A percentile compares a stretch with the other conserved stretches of the same genome.
phyloP scores from a whole-genome alignment of 2,329 filamentous ascomycete species.

The Aspergillus sp. region DNA sequence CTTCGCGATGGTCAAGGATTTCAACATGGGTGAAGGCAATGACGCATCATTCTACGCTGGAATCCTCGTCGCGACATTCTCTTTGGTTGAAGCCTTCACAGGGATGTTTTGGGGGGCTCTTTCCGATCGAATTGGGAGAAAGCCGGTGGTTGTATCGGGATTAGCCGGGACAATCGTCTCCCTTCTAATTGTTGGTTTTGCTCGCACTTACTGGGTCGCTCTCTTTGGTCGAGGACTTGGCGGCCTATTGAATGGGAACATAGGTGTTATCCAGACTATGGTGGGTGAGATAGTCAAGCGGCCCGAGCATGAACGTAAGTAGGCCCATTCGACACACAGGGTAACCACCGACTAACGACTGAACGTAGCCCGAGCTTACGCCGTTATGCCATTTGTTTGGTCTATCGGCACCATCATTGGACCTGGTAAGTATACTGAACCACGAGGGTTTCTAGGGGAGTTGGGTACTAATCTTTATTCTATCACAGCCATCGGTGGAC shows the following conservation, averaged over 20 bases:
- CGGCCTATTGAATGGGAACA: constrained; percentile 85
- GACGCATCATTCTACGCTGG: constrained; percentile 88
- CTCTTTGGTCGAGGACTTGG: constrained; percentile 73
- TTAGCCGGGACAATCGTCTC: constrained; percentile 80
- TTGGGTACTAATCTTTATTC: constrained; percentile 14
- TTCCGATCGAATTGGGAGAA: constrained; percentile 79
- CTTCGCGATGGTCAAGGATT: constrained; percentile 77
- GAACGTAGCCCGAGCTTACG: constrained; percentile 71
- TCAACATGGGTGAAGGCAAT: constrained; percentile 67
- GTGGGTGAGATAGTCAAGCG: constrained; percentile 82
- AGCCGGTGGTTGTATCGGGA: constrained; percentile 79
- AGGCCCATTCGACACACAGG: not conserved
- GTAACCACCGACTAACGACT: not conserved
- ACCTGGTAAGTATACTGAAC: constrained; percentile 46
- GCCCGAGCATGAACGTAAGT: constrained; percentile 81
- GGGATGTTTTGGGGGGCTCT: constrained; percentile 86
- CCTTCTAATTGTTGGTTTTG: constrained; percentile 78
- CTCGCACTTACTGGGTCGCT: constrained; percentile 80
- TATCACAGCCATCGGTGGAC: constrained; percentile 71
- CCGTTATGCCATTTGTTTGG: constrained; percentile 95
- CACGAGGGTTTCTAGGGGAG: not conserved
- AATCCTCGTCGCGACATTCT: constrained; percentile 82
- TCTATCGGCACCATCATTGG: constrained; percentile 85
- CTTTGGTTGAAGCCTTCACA: constrained; percentile 76
- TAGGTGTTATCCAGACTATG: constrained; percentile 90